Percentiles rank a stretch among this genome's conserved stretches.
These are phyloP conservation scores for Xylaria sp. DNA, from an alignment of 2,329 filamentous ascomycete genomes.

Conservation along the genomic window DNA sequence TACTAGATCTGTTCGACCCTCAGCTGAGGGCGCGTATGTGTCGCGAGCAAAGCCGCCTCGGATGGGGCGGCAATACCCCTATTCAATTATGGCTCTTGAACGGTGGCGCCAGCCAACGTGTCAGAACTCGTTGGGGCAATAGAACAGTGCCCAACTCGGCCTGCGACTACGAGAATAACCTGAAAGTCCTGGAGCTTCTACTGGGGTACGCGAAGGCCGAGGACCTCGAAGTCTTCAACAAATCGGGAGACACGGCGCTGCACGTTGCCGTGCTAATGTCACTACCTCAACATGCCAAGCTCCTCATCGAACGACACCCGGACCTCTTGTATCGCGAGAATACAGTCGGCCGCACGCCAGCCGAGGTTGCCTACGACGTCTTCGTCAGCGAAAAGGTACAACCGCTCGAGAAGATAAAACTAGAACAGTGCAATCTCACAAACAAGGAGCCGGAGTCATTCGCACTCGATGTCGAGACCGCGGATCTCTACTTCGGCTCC, in stretches of 20 bases:
- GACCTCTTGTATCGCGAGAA: slow-evolving; percentile 66
- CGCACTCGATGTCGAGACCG: neutral
- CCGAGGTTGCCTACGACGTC: slow-evolving; percentile 58
- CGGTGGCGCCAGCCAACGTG: slow-evolving; percentile 13
- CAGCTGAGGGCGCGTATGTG: slow-evolving; percentile 54
- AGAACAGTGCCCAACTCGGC: neutral
- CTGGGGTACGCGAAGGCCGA: slow-evolving; percentile 51
- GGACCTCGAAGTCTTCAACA: slow-evolving; percentile 55
- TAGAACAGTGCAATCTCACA: slow-evolving; percentile 1
- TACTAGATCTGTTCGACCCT: slow-evolving; percentile 55
- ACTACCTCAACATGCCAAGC: slow-evolving; percentile 34
- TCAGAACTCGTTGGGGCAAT: neutral
- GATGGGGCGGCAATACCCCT: slow-evolving; percentile 55
- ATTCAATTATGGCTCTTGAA: slow-evolving; percentile 54
- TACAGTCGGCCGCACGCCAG: slow-evolving; percentile 66
- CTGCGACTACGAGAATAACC: slow-evolving; percentile 29
- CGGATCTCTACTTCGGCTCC: slow-evolving; percentile 18
- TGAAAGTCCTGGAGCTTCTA: slow-evolving; percentile 44
- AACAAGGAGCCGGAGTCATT: slow-evolving; percentile 14
- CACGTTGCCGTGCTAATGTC: slow-evolving; percentile 49
- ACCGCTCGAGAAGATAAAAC: no score
- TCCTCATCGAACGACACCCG: slow-evolving; percentile 51
- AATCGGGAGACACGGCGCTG: slow-evolving; percentile 59
- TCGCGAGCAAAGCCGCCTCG: slow-evolving; percentile 49
- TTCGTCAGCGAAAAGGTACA: slow-evolving; percentile 39